Evolutionary conservation across 805 yeast genomes (phyloP).

Genomic region (Schwanniomyces occidentalis): DNA sequence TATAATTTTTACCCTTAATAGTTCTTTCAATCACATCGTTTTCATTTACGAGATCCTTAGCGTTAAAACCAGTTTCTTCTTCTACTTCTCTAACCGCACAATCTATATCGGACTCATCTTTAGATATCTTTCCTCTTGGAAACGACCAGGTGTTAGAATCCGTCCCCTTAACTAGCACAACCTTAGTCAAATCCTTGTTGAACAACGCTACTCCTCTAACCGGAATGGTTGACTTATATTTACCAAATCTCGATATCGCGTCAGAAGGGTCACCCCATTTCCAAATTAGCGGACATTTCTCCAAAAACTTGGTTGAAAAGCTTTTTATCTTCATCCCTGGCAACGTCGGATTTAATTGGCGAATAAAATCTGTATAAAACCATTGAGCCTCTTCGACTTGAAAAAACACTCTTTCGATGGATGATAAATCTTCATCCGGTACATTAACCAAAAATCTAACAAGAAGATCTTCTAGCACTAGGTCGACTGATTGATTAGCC

Average conservation of each 20-base stretch:
- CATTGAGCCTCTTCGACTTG: slow-evolving; percentile 98
- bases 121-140: slow-evolving; percentile 95
- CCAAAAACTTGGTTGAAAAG: slow-evolving; percentile 68
- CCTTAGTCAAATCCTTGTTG: slow-evolving; percentile 65
- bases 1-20: slow-evolving; percentile 78
- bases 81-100: slow-evolving; percentile 91
- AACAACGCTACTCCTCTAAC: slow-evolving; percentile 94
- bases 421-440: slow-evolving; percentile 85
- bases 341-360: slow-evolving; percentile 68
- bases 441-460: slow-evolving; percentile 90
- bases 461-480: slow-evolving; percentile 78
- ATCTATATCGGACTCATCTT: slow-evolving; percentile 81
- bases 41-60: slow-evolving; percentile 63
- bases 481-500: slow-evolving; percentile 65
- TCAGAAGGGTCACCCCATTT: slow-evolving; percentile 81
- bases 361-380: slow-evolving; percentile 87
- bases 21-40: slow-evolving; percentile 80
- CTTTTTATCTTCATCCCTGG: slow-evolving; percentile 77
- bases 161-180: slow-evolving; percentile 80
- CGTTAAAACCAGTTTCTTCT: slow-evolving; percentile 94
- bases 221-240: slow-evolving; percentile 87
- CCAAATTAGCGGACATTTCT: slow-evolving; percentile 76
- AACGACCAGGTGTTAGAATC: slow-evolving; percentile 87
- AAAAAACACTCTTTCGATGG: slow-evolving; percentile 79
- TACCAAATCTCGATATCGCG: slow-evolving; percentile 76